Base-by-base conservation (phyloP, 169 alveolate species). In the Plasmodium billcollinsi region DNA sequence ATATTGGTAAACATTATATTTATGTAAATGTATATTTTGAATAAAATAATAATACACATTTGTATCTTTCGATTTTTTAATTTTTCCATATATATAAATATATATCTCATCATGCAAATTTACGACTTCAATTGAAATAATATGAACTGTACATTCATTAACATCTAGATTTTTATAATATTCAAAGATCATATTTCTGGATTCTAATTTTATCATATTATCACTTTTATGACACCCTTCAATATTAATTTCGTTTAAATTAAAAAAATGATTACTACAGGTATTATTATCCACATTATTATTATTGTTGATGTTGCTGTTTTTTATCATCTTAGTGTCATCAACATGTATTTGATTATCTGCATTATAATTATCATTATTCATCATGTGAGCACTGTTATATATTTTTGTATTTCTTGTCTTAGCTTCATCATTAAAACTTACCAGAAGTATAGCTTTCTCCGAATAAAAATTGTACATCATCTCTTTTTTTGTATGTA, bases 391-490 rank as follows among this genome's bases (percentile, higher is more conserved):
- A 39, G 5, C 47, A 39, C 4, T 39, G 0, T 39, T 39, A 39
- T 39, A 11, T 39, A 33, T 18, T 15, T 43, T 52, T 50, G 26
- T 58, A 1, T n/a, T 67, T 20, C 1, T 43, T 9, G 43, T 39
- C 71, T 47, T 69, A 58, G 47, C 8, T 5, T 39, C 47, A 33
- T 56, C 15, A 43, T 83, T 83, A n/a, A 58, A 56, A 62, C 91
- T 83, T 12, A 83, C 11, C 12, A 83, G 26, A 20, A 83, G 21
- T 11, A 70, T 52, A 9, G 91, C 91, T 39, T 83, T 67, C 20
- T 83, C 86, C 8, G 91, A 45, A 29, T 83, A 83, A 43, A 83
- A 83, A 56, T 83, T 83, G 15, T 83, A 65, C 91, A 83, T 83
- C 85, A 83, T 67, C 1, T 56, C 91, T 58, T 83, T 83, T 33